phyloP scores from a whole-genome alignment of 2,329 filamentous ascomycete genomes.

The Colletotrichum orchidophilum region DNA sequence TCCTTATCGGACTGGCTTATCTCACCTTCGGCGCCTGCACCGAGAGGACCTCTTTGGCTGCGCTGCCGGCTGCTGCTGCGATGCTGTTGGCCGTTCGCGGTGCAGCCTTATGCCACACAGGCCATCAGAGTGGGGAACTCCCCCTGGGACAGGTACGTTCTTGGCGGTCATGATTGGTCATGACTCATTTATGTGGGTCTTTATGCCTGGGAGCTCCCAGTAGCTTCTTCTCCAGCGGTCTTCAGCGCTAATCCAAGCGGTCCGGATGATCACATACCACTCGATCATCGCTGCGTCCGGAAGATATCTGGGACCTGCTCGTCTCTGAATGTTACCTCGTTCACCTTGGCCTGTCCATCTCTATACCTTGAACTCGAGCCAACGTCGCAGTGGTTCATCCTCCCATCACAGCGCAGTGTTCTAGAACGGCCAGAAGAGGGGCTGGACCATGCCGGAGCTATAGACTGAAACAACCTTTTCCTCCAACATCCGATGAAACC shows the following conservation, averaged over 20 bases:
- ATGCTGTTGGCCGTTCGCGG: constrained; percentile 15
- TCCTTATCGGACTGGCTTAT: constrained; percentile 19
- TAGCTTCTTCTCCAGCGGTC: constrained; percentile 14
- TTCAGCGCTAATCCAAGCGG: neutral
- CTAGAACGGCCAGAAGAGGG: neutral
- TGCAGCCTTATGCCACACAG: constrained; percentile 24
- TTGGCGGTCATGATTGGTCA: neutral
- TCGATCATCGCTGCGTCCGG: constrained; percentile 2
- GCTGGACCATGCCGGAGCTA: neutral
- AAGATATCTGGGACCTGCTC: neutral
- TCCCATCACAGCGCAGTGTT: neutral
- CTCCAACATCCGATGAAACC: constrained; percentile 23
- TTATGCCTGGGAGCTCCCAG: constrained; percentile 8
- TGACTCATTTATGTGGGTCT: neutral
- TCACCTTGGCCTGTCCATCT: neutral
- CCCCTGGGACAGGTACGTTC: neutral
- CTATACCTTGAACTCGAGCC: no score
- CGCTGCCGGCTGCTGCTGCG: neutral
- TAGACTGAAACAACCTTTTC: constrained; percentile 14
- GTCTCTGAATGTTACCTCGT: neutral
- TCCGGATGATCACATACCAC: constrained; percentile 11
- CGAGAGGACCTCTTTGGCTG: neutral
- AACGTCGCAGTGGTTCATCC: constrained; percentile 1
- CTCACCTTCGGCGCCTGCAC: neutral
- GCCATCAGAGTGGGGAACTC: neutral